phyloP scores from a whole-genome alignment of 768 basidiomycete species.

The Leccinum obscurum region DNA sequence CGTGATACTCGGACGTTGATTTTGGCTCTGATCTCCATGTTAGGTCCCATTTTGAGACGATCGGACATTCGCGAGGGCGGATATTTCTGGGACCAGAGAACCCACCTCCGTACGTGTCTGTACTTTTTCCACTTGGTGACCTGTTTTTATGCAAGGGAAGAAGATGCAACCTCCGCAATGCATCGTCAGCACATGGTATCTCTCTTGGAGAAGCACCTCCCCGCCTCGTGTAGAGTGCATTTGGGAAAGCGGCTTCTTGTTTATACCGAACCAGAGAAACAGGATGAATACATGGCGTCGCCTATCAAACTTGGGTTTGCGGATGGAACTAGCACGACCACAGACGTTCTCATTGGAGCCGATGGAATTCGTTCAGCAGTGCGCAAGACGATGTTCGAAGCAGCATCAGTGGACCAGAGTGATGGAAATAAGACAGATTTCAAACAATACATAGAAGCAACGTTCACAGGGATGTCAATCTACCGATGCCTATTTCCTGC shows the following conservation, averaged over 20 bases:
- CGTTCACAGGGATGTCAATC: constrained; percentile 41
- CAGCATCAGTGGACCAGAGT: constrained; percentile 1
- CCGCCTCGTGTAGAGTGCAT: constrained; percentile 18
- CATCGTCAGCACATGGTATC: constrained; percentile 26
- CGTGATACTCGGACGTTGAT: constrained; percentile 2
- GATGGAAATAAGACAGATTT: background rate
- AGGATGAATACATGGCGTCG: constrained; percentile 28
- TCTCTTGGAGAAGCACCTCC: constrained; percentile 18
- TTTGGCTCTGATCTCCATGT: background rate
- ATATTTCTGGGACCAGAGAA: constrained; percentile 27
- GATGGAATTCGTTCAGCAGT: constrained; percentile 41
- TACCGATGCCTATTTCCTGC: constrained; percentile 41
- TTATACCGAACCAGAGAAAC: constrained; percentile 12
- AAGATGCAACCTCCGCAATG: constrained; percentile 13
- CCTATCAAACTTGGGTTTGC: constrained; percentile 15
- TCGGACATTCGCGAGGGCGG: constrained; percentile 37
- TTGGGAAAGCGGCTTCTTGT: constrained; percentile 18
- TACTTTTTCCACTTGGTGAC: background rate
- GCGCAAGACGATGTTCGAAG: constrained; percentile 26
- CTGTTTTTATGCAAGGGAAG: background rate
- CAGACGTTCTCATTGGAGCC: constrained; percentile 47
- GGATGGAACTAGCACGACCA: constrained; percentile 24
- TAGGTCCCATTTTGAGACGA: constrained; percentile 1
- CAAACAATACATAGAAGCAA: constrained; percentile 25
- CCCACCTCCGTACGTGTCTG: constrained; percentile 18